These are phyloP conservation scores for Nyssa sinensis DNA, from an alignment of 148 eudicot species.

Conservation along the genomic window DNA sequence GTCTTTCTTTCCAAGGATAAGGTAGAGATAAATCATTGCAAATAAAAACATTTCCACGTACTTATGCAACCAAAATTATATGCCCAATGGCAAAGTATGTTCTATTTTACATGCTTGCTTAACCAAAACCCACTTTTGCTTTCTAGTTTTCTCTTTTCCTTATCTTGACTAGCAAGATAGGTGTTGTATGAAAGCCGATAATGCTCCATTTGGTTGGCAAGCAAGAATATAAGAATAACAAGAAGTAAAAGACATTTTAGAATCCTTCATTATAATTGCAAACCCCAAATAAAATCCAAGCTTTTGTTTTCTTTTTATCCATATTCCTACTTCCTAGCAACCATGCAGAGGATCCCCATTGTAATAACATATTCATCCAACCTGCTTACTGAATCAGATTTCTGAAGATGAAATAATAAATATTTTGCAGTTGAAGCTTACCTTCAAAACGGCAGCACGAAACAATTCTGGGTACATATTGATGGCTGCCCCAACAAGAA, in stretches of 20 bases:
- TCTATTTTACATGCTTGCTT: not conserved
- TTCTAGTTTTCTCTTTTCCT: not conserved
- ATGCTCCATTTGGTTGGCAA: not conserved
- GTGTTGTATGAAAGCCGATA: not conserved
- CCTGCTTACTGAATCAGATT: not conserved
- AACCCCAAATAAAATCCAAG: not conserved
- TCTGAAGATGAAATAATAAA: not conserved
- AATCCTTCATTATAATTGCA: not conserved
- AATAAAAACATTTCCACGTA: not conserved
- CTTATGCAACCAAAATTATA: not conserved
- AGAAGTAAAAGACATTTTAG: not conserved
- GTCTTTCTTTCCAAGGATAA: not conserved
- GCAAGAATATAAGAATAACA: not conserved
- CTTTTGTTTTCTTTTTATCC: not conserved
- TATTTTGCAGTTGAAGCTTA: slow-evolving; percentile 16
- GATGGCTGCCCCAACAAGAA: slow-evolving; percentile 80
- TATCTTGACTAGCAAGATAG: slow-evolving; percentile 1
- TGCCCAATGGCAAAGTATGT: not conserved
- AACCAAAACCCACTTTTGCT: not conserved
- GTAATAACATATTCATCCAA: not conserved
- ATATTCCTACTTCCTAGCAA: not conserved
- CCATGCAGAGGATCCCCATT: not conserved
- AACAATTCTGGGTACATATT: slow-evolving; percentile 70
- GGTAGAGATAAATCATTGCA: not conserved
- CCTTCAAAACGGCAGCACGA: slow-evolving; percentile 83